phyloP scores from a whole-genome alignment of 805 yeast species.

The Candida ficus region DNA sequence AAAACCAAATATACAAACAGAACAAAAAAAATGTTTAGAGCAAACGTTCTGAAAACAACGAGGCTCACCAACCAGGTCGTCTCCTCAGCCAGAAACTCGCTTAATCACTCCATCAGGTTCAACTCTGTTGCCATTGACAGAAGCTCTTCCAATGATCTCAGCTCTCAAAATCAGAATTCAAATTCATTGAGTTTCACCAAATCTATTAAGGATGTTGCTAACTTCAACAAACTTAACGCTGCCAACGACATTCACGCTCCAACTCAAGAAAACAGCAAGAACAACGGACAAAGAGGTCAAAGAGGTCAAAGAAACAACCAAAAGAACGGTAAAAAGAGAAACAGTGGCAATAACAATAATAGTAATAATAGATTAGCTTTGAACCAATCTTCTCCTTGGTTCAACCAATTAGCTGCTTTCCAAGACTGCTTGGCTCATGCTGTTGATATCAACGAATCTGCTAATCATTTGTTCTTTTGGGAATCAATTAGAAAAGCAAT shows the following conservation, averaged over 20 bases:
- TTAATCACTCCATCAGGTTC: conserved; percentile 33
- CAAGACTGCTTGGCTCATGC: conserved; percentile 43
- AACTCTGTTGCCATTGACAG: conserved; percentile 32
- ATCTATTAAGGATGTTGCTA: conserved; percentile 28
- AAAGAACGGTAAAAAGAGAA: conserved; percentile 1
- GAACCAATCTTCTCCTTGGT: conserved; percentile 37
- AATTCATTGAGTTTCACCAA: conserved; percentile 19
- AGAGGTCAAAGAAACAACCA: not conserved
- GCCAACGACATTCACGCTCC: not conserved
- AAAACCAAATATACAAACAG: not conserved
- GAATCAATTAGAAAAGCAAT: conserved; percentile 46
- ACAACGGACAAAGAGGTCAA: conserved; percentile 1
- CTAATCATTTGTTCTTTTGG: conserved; percentile 45
- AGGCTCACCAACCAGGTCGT: conserved; percentile 37
- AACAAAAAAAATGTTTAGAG: conserved; percentile 25
- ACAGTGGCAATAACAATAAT: conserved; percentile 6
- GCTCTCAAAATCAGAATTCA: conserved; percentile 21
- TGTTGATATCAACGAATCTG: conserved; percentile 29
- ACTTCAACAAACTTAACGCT: conserved; percentile 13
- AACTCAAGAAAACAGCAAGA: not conserved
- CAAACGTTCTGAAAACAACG: conserved; percentile 27
- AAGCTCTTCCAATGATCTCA: conserved; percentile 15
- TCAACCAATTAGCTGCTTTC: conserved; percentile 44
- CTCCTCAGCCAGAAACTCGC: conserved; percentile 32
- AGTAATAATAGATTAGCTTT: conserved; percentile 22